Evolutionary conservation across 1,284 basidiomycete species (phyloP).

Genomic region (Heterobasidion occidentale): DNA sequence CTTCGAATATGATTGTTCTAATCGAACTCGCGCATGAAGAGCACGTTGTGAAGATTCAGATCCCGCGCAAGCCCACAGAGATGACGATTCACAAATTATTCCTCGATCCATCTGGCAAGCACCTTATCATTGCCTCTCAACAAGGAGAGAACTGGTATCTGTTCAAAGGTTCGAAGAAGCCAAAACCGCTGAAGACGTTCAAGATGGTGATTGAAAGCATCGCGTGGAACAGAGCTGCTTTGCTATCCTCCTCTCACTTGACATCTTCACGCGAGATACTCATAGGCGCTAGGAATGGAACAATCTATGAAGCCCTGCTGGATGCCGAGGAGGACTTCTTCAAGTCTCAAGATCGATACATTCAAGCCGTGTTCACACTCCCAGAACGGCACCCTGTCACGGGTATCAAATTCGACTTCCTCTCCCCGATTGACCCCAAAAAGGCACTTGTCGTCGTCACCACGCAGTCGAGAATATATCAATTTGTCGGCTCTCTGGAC

Average conservation of each 20-base stretch:
- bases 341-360: slow-evolving; percentile 80
- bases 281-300: slow-evolving; percentile 82
- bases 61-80: slow-evolving; percentile 65
- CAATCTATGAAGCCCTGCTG: slow-evolving; percentile 80
- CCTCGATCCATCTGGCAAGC: slow-evolving; percentile 87
- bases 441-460: slow-evolving; percentile 72
- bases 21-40: slow-evolving; percentile 82
- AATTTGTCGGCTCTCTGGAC: slow-evolving; percentile 72
- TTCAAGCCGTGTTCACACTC: slow-evolving; percentile 74
- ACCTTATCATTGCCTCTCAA: slow-evolving; percentile 79
- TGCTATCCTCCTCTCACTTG: slow-evolving; percentile 55
- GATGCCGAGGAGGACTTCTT: slow-evolving; percentile 88
- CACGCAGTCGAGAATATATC: slow-evolving; percentile 86
- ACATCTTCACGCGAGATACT: slow-evolving; percentile 82
- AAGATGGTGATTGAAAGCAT: slow-evolving; percentile 87
- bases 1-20: slow-evolving; percentile 72
- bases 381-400: slow-evolving; percentile 76
- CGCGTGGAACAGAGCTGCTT: slow-evolving; percentile 85
- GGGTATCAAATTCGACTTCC: slow-evolving; percentile 76
- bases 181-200: slow-evolving; percentile 71
- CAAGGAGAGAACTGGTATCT: slow-evolving; percentile 95
- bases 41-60: slow-evolving; percentile 70
- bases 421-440: slow-evolving; percentile 53
- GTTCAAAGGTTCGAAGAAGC: slow-evolving; percentile 74
- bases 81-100: slow-evolving; percentile 75